Evolutionary conservation across 78 protist species (phyloP).

Genomic region (Chrysochromulina tobinii): DNA sequence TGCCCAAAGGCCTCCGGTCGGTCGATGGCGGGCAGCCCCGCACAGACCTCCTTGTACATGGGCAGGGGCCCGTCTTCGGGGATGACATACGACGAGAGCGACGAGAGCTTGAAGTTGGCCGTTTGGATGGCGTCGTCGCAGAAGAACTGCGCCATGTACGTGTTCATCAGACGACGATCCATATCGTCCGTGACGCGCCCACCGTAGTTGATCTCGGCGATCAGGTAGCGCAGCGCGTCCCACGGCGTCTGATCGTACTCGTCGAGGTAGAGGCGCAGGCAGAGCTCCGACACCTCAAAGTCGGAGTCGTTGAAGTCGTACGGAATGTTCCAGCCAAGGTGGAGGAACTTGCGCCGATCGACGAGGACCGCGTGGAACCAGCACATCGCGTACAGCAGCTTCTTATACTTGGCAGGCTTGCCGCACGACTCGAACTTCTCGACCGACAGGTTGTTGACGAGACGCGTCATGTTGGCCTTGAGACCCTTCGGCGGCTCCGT

Average conservation of each 20-base stretch:
- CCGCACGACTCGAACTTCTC: conserved; percentile 28
- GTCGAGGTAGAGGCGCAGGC: conserved; percentile 60
- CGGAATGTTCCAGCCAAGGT: conserved; percentile 63
- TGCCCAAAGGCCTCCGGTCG: conserved; percentile 89
- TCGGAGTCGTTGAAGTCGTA: conserved; percentile 85
- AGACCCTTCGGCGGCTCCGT: conserved; percentile 93
- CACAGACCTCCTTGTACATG: conserved; percentile 55
- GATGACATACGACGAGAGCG: conserved; percentile 56
- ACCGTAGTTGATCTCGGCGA: conserved; percentile 88
- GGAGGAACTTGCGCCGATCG: conserved; percentile 84
- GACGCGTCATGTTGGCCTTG: conserved; percentile 69
- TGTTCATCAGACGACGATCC: conserved; percentile 78
- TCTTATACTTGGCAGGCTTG: conserved; percentile 59
- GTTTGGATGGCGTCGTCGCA: conserved; percentile 21
- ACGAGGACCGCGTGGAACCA: conserved; percentile 82
- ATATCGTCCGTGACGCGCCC: conserved; percentile 90
- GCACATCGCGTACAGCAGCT: conserved; percentile 71
- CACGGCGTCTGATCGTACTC: conserved; percentile 71
- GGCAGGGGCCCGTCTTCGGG: conserved; percentile 72
- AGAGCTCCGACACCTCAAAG: conserved; percentile 65
- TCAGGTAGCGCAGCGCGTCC: conserved; percentile 76
- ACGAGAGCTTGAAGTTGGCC: conserved; percentile 58
- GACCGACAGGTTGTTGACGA: conserved; percentile 57
- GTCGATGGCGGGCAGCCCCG: conserved; percentile 70
- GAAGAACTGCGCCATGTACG: conserved; percentile 72